Base-by-base conservation (phyloP, 352 stramenopile genomes). In the Phytophthora kernoviae region DNA sequence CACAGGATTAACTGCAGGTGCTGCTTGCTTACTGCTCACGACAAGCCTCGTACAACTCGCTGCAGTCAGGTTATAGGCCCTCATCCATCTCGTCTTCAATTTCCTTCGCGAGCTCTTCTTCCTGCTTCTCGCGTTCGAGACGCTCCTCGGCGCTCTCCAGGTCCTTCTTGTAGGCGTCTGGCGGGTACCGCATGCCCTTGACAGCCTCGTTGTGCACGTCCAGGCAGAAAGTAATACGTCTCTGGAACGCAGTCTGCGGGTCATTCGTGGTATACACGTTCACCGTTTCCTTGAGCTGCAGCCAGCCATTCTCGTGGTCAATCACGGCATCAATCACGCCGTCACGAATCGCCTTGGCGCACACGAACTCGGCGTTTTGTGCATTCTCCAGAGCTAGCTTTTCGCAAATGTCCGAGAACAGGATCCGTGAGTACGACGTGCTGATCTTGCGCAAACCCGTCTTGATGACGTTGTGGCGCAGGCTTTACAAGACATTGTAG, bases 201-300 rank as follows among this genome's bases (percentile, higher is more conserved):
- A 99, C 94, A 36, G 97, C 97, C 79, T 99, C 97, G 72, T 99
- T 99, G 81, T 99, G 96, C 43, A 99, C 98, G 39, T 98, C 97
- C 30, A 99, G 81, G 78, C 97, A 99, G 70, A 99, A 99, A 4
- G 93, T 95, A 73, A 99, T 99, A 70, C 97, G 93, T 52, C 91
- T 88, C 68, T 99, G 93, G 73, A 99, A 99, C 11, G 96, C 97
- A 58, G 94, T 84, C 37, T 97, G 84, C 27, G 96, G 96, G 72
- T 98, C 94, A 55, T 94, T 97, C 2, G 95, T 99, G 15, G 89
- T 96, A 71, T 96, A 95, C 40, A 94, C 78, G 51, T 93, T 91
- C 26, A 91, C 76, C 6, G 81, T 92, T 54, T 94, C 86, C 72
- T 94, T 94, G 2, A 88, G 88, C 65, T 94, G 90, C 24, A 99